Evolutionary conservation across 495 filamentous ascomycete species (phyloP).

Genomic region (Aspergillus nanangensis): DNA sequence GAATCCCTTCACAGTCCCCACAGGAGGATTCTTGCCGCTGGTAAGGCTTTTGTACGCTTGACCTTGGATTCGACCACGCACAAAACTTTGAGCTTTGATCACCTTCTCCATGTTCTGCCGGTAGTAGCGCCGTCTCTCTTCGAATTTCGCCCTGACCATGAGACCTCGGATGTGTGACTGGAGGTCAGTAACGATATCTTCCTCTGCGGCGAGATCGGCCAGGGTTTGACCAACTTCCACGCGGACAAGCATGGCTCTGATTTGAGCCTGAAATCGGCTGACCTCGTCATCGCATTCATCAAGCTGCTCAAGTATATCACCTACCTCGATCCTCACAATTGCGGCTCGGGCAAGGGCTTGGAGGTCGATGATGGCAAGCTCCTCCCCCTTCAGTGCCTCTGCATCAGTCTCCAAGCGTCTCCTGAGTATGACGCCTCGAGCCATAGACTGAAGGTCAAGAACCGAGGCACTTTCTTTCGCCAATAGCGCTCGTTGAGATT

Average conservation of each 20-base stretch:
- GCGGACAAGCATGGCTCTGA: slow-evolving; percentile 75
- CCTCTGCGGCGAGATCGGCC: slow-evolving; percentile 72
- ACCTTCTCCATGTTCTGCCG: slow-evolving; percentile 98
- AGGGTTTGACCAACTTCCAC: slow-evolving; percentile 65
- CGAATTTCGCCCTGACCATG: slow-evolving; percentile 69
- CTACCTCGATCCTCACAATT: slow-evolving; percentile 67
- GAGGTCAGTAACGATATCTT: slow-evolving; percentile 65
- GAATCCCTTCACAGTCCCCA: slow-evolving; percentile 94
- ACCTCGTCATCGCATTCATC: slow-evolving; percentile 77
- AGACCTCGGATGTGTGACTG: slow-evolving; percentile 73
- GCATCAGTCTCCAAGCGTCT: slow-evolving; percentile 38
- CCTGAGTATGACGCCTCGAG: slow-evolving; percentile 42
- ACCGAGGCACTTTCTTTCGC: slow-evolving; percentile 28
- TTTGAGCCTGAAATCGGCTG: slow-evolving; percentile 63
- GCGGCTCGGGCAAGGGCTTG: slow-evolving; percentile 75
- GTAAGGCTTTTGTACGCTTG: slow-evolving; percentile 96
- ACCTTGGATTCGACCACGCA: slow-evolving; percentile 88
- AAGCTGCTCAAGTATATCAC: slow-evolving; percentile 63
- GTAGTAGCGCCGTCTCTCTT: slow-evolving; percentile 82
- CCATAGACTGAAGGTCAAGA: slow-evolving; percentile 42
- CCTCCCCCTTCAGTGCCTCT: slow-evolving; percentile 56
- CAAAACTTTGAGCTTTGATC: slow-evolving; percentile 95
- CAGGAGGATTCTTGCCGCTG: slow-evolving; percentile 94
- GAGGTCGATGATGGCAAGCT: slow-evolving; percentile 53
- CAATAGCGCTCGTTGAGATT: slow-evolving; percentile 28